Evolutionary conservation across 306 rosid species (phyloP), one percentile per base, ranked within the genome.

Genomic region (Castanea mollissima): DNA sequence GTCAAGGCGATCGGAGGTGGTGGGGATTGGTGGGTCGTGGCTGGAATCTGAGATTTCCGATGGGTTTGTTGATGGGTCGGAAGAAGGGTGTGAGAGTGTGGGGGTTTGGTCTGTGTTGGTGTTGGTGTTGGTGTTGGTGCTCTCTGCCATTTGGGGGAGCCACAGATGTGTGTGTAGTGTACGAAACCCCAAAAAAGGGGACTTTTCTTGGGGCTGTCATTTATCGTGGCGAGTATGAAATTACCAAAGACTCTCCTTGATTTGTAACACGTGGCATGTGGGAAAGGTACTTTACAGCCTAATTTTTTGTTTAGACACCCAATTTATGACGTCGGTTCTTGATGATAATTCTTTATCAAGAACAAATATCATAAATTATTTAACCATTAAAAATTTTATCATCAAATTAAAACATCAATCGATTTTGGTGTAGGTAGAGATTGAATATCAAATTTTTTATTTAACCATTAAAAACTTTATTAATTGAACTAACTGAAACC

Each of bases 81-180:
- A 41, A 41, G 46, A 54, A 9, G 69, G 55, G 2, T 0, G 63
- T 14, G 38, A 55, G 52, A 59, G 86, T 5, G 65, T 23, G 27
- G 6, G 76, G 29, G 23, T 54, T 21, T 73, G 56, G 32, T 29
- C 63, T 51, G n/a, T 15, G 21, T 18, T 71, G 44, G 20, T 51
- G 70, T 4, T 25, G 25, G 52, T 46, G 9, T 6, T 38, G 10
- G 19, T 13, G 35, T 3, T 71, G 75, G 20, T 49, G 70, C 20
- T 54, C 55, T 79, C 82, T 60, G 82, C 77, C 82, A 79, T 79
- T 32, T 51, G 9, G 77, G 46, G 46, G 46, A 41, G 34, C 21
- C 41, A 13, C 19, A 38, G 59, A 9, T 6, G 5, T 15, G 73
- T 15, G 14, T 4, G 6, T 41, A 41, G 46, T 14, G 59, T 14